These are phyloP conservation scores for Plantago major DNA, from an alignment of 257 asterid genomes.

Conservation along the genomic window DNA sequence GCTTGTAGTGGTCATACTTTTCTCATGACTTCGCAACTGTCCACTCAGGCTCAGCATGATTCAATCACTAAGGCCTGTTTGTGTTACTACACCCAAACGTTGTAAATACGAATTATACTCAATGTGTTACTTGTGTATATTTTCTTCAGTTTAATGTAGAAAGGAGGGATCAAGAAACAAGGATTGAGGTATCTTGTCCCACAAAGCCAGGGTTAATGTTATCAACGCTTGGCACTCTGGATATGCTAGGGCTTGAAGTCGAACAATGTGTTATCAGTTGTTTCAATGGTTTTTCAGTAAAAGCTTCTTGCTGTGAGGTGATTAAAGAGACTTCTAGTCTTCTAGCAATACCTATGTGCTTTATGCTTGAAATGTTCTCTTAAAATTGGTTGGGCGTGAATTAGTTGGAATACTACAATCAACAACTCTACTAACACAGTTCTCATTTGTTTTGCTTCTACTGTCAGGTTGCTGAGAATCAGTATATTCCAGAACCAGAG, in stretches of 20 bases:
- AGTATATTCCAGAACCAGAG: neutral
- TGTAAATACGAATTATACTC: too few species aligned
- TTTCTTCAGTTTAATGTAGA: constrained; percentile 62
- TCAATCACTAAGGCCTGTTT: too few species aligned
- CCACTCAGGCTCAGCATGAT: too few species aligned
- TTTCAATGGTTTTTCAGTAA: constrained; percentile 69
- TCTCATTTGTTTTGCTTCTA: neutral
- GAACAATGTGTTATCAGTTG: constrained; percentile 87
- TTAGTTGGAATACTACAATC: neutral
- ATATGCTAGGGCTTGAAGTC: constrained; percentile 72
- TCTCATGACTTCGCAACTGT: too few species aligned
- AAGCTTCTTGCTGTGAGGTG: constrained; percentile 87
- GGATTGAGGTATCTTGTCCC: constrained; percentile 58
- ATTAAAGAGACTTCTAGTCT: neutral
- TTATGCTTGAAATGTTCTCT: neutral
- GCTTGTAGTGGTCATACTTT: neutral
- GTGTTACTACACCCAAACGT: too few species aligned
- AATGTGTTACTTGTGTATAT: neutral
- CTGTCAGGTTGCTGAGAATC: constrained; percentile 9
- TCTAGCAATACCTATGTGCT: neutral
- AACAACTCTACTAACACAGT: neutral
- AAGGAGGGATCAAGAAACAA: constrained; percentile 50
- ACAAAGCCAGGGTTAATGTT: constrained; percentile 63
- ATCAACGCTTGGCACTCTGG: constrained; percentile 70
- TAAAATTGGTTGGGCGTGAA: neutral